A percentile compares a stretch with the other conserved stretches of the same genome.
Conservation (phyloP, 192 early-diverging fungal species). For the Coemansia pectinata region DNA sequence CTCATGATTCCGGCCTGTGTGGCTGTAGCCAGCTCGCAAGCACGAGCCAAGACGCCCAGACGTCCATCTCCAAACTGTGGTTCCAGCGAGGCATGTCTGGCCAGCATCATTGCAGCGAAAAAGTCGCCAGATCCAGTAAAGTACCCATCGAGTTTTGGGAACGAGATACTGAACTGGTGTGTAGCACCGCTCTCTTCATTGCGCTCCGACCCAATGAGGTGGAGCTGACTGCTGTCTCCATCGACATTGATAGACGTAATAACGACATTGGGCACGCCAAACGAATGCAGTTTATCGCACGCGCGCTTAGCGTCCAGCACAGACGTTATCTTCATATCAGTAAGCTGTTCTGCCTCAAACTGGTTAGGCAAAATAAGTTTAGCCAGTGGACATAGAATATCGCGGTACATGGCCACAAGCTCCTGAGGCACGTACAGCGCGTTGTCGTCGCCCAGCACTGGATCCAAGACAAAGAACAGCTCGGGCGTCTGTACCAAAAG, state of each 20-base stretch:
- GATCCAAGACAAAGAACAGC: conserved; percentile 67
- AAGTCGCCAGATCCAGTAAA: conserved; percentile 96
- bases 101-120: conserved; percentile 74
- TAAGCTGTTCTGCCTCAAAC: conserved; percentile 82
- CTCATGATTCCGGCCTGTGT: conserved; percentile 71
- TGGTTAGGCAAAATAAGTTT: conserved; percentile 88
- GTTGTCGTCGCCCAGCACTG: conserved; percentile 89
- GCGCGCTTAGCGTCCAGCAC: conserved; percentile 58
- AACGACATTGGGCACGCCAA: conserved; percentile 69
- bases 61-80: background rate
- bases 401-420: conserved; percentile 75
- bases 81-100: conserved; percentile 57
- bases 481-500: conserved; percentile 56
- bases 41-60: conserved; percentile 42
- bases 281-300: conserved; percentile 63
- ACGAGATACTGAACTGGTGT: conserved; percentile 67
- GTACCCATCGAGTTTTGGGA: conserved; percentile 71
- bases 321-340: conserved; percentile 57
- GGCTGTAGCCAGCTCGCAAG: conserved; percentile 68
- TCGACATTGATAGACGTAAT: conserved; percentile 73
- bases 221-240: conserved; percentile 24
- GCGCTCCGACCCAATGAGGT: conserved; percentile 56
- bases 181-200: conserved; percentile 5
- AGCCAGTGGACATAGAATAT: conserved; percentile 66
- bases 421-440: conserved; percentile 79